These are phyloP conservation scores for Debaryomyces udenii DNA, from an alignment of 1,139 yeast genomes.

Conservation along the genomic window DNA sequence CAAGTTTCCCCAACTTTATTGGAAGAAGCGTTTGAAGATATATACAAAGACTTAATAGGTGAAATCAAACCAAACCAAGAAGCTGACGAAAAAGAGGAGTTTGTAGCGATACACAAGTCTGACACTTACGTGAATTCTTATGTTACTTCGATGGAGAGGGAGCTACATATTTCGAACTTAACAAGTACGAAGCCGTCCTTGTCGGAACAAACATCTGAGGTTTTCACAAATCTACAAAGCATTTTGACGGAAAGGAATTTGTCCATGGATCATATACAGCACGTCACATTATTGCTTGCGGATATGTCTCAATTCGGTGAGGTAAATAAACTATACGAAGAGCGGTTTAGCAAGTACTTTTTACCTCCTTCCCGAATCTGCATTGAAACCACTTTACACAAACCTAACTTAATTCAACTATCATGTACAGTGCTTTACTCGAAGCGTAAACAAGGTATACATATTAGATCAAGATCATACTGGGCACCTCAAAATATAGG, in stretches of 20 bases:
- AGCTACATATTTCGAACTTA: conserved; percentile 56
- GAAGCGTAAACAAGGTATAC: conserved; percentile 63
- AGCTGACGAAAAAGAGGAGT: background rate
- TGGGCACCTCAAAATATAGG: conserved; percentile 99
- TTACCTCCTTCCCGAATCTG: conserved; percentile 90
- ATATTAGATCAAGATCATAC: conserved; percentile 86
- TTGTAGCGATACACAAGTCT: background rate
- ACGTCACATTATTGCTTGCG: conserved; percentile 59
- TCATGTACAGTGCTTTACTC: conserved; percentile 55
- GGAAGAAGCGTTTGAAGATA: conserved; percentile 48
- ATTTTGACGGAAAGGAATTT: conserved; percentile 31
- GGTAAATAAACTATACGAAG: conserved; percentile 63
- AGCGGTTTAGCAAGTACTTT: conserved; percentile 55
- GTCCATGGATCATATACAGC: conserved; percentile 49
- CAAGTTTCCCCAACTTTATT: conserved; percentile 50
- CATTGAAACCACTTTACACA: conserved; percentile 59
- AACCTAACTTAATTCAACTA: conserved; percentile 46
- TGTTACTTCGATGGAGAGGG: conserved; percentile 23
- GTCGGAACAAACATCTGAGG: conserved; percentile 48
- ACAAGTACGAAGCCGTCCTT: conserved; percentile 31
- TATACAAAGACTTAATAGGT: conserved; percentile 20
- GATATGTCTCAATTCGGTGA: conserved; percentile 65
- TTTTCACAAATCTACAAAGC: conserved; percentile 46
- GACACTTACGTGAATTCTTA: conserved; percentile 47
- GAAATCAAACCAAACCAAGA: background rate